Evolutionary conservation across 805 yeast species (phyloP), one percentile per base, ranked within the genome.

Genomic region (Ogataea henricii): DNA sequence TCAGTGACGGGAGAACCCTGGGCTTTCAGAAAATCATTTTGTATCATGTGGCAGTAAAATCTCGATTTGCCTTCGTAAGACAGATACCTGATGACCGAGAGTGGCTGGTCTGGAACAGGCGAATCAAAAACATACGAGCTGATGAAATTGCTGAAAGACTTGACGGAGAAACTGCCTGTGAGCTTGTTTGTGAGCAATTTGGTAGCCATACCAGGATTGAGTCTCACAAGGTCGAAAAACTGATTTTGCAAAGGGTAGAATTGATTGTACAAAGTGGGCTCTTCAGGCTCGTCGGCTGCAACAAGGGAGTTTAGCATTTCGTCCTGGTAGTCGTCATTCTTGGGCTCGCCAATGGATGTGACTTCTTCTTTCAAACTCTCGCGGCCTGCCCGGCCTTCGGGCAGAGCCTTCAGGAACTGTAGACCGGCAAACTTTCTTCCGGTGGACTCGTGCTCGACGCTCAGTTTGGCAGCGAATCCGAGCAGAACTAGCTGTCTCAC

Each of bases 1-100:
- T 21, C 37, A 13, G 22, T 21, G 7, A 20, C 47, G 42, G 2
- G 59, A 53, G 13, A 57, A 18, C 66, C 66, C 0, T 69, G 62
- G 13, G 69, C 60, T 17, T 55, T 59, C 14, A 67, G 48, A 46
- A 72, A 76, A 37, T 72, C 67, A 3, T 66, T 60, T 39, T 74
- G 73, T 0, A 83, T 72, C 51, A 82, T 73, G 55, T 86, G 82
- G 34, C 95, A 71, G 64, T 79, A 87, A 55, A 81, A 87, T 58
- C 87, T 85, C 48, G 76, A 73, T 53, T 89, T 82, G 0, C 96
- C 95, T 49, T 81, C 82, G 54, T 81, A 82, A 59, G 87, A 95
- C 49, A 81, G 79, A 14, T 83, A 82, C 52, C 86, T 74, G 0
- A 85, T 74, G 10, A 89, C 68, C 2, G 64, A 69, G 16, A 37